These are phyloP conservation scores for Chondrus crispus DNA, from an alignment of 23 red algal genomes.

Conservation along the genomic window DNA sequence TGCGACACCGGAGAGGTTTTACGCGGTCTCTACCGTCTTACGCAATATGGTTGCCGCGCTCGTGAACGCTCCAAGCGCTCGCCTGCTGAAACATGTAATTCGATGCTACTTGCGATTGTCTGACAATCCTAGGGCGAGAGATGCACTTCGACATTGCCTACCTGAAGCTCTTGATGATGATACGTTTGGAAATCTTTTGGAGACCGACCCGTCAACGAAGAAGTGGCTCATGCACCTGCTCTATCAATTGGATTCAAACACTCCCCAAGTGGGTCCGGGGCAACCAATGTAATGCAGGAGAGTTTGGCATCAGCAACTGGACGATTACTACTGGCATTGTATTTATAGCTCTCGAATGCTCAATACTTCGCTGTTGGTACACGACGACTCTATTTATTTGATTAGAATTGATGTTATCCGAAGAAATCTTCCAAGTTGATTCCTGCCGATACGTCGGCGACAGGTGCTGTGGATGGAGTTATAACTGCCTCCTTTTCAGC, in stretches of 20 bases:
- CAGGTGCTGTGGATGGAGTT: background rate
- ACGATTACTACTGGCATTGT: no score
- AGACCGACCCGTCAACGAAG: conserved; percentile 84
- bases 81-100: conserved; percentile 96
- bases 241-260: conserved; percentile 62
- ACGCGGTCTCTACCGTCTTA: conserved; percentile 94
- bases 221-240: conserved; percentile 88
- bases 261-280: background rate
- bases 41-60: conserved; percentile 90
- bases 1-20: conserved; percentile 95
- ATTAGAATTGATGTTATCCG: no score
- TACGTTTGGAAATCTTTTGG: conserved; percentile 85
- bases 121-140: conserved; percentile 89
- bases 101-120: conserved; percentile 95
- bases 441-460: background rate
- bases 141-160: conserved; percentile 89
- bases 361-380: no score
- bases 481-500: background rate
- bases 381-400: no score
- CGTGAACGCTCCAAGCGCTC: conserved; percentile 79
- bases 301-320: no score
- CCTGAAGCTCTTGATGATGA: conserved; percentile 77
- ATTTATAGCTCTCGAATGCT: no score
- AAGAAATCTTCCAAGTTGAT: background rate
- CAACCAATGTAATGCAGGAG: background rate